Base-by-base conservation (phyloP, 208 protist species). In the Leishmania lainsoni region DNA sequence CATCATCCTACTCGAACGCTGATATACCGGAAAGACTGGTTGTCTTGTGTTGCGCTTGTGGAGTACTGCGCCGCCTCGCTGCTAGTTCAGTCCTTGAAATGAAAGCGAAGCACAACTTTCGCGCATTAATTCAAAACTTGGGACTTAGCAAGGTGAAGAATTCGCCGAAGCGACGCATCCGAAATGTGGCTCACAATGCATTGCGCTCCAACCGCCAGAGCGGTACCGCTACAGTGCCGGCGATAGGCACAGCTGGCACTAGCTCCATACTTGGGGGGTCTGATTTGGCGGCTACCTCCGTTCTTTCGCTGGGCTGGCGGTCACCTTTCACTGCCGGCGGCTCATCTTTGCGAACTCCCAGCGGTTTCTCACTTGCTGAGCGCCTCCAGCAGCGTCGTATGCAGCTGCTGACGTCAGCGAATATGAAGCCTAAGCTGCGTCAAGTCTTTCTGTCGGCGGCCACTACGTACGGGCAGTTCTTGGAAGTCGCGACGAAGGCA, bases 111-210 rank as follows among this genome's bases (percentile, higher is more conserved):
- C 71, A 58, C 29, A 84, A 76, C 78, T 83, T 87, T 42, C 84
- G 84, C 42, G 77, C 77, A 10, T 49, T 87, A 35, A 83, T 87
- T 49, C 88, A 91, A 79, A 48, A 75, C 16, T 59, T 88, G 3
- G 80, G 85, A 0, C 69, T 89, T 3, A 84, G 75, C 45, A 80
- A 78, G 22, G 69, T 86, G 16, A 88, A 83, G 35, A 85, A 79
- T 51, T 81, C 81, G 20, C 87, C 81, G 20, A 78, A 81, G 56
- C 80, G 80, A 39, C 82, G 74, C 56, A 84, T 89, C 32, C 80
- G 76, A 63, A 66, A 65, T 29, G 81, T 75, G 26, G 86, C 79
- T 42, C 39, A 77, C 32, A 49, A 78, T 63, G 74, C 54, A 10
- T 54, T 39, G 12, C 80, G 69, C 2, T 51, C 79, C 1, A 32